phyloP scores from a whole-genome alignment of 345 rosid genomes.

The Eucalyptus marginata region DNA sequence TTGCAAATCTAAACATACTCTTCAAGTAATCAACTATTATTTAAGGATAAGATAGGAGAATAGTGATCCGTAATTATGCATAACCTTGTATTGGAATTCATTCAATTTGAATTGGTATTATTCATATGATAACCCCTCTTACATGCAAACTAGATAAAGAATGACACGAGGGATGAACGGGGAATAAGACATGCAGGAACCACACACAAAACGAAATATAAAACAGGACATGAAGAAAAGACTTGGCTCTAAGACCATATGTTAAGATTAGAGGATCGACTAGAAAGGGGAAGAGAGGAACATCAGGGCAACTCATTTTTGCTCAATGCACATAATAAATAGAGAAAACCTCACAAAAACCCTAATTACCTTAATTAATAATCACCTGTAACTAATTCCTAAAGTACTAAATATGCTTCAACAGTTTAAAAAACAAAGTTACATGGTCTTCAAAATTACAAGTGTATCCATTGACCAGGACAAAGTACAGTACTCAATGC shows the following conservation, averaged over 20 bases:
- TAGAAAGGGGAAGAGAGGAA: neutral
- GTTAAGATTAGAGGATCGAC: neutral
- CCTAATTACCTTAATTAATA: neutral
- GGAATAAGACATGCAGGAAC: neutral
- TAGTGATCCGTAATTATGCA: neutral
- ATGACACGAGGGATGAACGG: neutral
- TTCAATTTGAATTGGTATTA: neutral
- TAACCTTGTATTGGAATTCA: neutral
- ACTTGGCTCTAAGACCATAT: neutral
- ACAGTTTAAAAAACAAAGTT: neutral
- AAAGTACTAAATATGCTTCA: neutral
- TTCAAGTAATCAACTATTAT: neutral
- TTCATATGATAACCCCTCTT: neutral
- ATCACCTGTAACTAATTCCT: neutral
- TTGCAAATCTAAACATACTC: neutral
- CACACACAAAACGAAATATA: neutral
- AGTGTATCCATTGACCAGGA: neutral
- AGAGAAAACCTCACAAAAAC: neutral
- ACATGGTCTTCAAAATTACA: neutral
- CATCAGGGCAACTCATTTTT: neutral
- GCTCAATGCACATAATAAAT: neutral
- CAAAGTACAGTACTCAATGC: neutral
- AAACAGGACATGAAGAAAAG: neutral
- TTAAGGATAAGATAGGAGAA: neutral
- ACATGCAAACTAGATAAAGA: neutral